phyloP scores from a whole-genome alignment of 306 rosid genomes.

The Cotoneaster glaucophyllus region DNA sequence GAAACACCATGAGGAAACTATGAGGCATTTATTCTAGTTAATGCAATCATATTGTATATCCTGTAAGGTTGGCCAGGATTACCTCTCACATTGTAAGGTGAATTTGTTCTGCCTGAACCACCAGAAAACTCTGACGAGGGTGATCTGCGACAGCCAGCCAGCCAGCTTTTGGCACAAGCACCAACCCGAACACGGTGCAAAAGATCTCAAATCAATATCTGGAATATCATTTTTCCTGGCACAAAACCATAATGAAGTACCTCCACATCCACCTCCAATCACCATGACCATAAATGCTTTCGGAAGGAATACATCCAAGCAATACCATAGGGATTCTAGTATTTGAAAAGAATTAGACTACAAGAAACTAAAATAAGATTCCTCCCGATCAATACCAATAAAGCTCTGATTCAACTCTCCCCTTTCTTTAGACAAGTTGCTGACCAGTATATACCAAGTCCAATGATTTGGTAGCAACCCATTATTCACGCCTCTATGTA shows the following conservation, averaged over 20 bases:
- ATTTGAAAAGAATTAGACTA: not conserved
- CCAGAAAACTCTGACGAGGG: not conserved
- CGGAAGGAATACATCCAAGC: not conserved
- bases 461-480: constrained; percentile 67
- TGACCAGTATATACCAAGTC: constrained; percentile 72
- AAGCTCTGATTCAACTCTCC: constrained; percentile 16
- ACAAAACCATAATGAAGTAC: not conserved
- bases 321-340: not conserved
- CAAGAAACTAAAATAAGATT: not conserved
- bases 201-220: not conserved
- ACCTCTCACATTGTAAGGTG: too few relatives aligned
- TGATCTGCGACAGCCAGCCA: constrained; percentile 1
- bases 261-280: not conserved
- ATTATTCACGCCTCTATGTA: constrained; percentile 53
- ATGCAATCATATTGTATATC: too few relatives aligned
- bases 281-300: not conserved
- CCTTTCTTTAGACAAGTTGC: constrained; percentile 34
- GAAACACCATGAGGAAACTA: too few relatives aligned
- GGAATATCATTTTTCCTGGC: not conserved
- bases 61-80: too few relatives aligned
- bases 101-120: too few relatives aligned
- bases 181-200: not conserved
- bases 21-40: too few relatives aligned
- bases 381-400: not conserved
- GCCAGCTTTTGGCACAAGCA: not conserved